phyloP scores from a whole-genome alignment of 2,329 filamentous ascomycete genomes.

The Talaromyces sp. region DNA sequence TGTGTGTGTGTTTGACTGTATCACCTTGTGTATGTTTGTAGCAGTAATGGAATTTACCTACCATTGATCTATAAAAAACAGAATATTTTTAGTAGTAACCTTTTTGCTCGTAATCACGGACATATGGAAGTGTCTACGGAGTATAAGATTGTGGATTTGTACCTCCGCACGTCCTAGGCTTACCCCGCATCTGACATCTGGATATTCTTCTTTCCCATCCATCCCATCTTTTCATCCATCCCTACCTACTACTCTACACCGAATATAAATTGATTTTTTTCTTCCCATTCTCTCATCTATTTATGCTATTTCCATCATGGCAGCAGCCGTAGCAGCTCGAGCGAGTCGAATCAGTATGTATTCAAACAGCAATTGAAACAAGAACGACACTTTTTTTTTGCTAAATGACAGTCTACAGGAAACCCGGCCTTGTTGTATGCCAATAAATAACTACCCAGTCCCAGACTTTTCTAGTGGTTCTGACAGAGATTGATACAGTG shows the following conservation, averaged over 20 bases:
- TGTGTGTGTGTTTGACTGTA: neutral
- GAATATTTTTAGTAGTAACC: neutral
- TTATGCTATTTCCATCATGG: slow-evolving; percentile 4
- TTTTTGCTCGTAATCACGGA: neutral
- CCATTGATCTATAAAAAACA: neutral
- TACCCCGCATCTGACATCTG: neutral
- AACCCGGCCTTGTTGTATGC: slow-evolving; percentile 46
- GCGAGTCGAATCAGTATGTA: slow-evolving; percentile 11
- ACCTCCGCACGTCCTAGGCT: neutral
- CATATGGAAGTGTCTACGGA: neutral
- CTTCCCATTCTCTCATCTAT: neutral
- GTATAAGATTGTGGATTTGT: neutral
- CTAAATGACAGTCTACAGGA: slow-evolving; percentile 20
- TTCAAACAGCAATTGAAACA: neutral
- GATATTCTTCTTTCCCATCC: neutral
- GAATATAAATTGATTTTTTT: neutral
- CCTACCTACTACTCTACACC: too few species aligned
- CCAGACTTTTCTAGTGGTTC: neutral
- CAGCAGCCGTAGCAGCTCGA: slow-evolving; percentile 1
- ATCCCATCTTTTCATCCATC: neutral
- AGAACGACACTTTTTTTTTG: neutral
- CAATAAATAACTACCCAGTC: neutral
- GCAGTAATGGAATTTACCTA: neutral
- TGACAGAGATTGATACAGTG: slow-evolving; percentile 47
- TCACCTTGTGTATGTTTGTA: neutral